These are phyloP conservation scores for Pythium brachiatum DNA, from an alignment of 352 stramenopile species.

Conservation along the genomic window DNA sequence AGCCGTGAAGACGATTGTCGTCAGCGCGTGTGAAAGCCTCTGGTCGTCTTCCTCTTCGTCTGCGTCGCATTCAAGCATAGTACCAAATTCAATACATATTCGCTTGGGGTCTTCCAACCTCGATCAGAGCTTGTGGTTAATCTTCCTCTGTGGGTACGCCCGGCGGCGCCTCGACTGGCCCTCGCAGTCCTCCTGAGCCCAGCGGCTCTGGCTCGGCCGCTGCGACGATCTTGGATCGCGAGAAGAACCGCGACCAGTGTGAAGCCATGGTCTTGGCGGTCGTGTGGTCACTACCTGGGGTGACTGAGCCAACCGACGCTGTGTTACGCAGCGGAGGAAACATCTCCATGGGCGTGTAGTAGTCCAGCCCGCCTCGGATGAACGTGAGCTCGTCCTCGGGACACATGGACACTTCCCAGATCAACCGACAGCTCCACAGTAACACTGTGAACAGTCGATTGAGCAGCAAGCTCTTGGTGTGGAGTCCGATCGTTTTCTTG, in stretches of 20 bases:
- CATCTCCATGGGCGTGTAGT: constrained; percentile 47
- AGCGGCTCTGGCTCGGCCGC: not conserved
- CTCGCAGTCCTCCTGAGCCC: not conserved
- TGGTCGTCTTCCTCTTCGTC: too few species aligned
- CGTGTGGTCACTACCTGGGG: not conserved
- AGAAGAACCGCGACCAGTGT: not conserved
- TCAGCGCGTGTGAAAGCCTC: too few species aligned
- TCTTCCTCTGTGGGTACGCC: not conserved
- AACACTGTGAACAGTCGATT: constrained; percentile 44
- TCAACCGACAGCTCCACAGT: constrained; percentile 38
- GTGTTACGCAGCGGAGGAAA: constrained; percentile 26
- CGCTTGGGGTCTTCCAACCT: too few species aligned
- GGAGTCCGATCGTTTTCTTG: constrained; percentile 23
- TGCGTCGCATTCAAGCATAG: too few species aligned
- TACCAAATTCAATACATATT: too few species aligned
- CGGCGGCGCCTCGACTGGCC: not conserved
- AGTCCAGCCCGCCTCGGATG: constrained; percentile 40
- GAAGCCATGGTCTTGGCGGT: not conserved
- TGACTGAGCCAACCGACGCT: not conserved
- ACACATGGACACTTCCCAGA: constrained; percentile 32
- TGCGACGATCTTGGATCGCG: not conserved
- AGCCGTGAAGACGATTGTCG: too few species aligned
- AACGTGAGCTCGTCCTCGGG: constrained; percentile 37
- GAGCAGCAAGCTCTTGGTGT: constrained; percentile 40
- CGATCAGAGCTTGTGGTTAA: too few species aligned